Evolutionary conservation across 179 eudicot genomes (phyloP).

Genomic region (Carnegiea gigantea): DNA sequence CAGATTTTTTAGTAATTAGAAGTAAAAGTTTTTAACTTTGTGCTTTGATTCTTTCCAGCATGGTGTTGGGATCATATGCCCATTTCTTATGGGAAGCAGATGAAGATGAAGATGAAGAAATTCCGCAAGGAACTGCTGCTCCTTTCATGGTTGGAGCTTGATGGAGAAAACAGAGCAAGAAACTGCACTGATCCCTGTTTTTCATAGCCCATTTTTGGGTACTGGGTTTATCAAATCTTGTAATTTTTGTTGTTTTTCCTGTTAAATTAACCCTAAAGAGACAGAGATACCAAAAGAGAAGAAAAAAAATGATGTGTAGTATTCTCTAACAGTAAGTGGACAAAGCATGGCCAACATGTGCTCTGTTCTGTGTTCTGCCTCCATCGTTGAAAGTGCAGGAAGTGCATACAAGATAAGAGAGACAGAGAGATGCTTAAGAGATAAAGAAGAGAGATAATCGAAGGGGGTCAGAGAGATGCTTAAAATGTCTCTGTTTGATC

Average conservation of each 20-base stretch:
- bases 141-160: constrained; percentile 39
- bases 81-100: constrained; percentile 45
- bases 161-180: not conserved
- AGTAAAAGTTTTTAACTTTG: not conserved
- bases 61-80: constrained; percentile 45
- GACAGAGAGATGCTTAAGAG: constrained; percentile 7
- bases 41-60: constrained; percentile 22
- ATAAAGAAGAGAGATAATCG: not conserved
- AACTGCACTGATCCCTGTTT: not conserved
- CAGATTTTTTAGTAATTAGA: not conserved
- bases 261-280: not conserved
- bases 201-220: not conserved
- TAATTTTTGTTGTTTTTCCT: not conserved
- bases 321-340: constrained; percentile 11
- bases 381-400: not conserved
- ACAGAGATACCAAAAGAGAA: not conserved
- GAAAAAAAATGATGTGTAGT: not conserved
- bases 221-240: not conserved
- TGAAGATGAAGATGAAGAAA: constrained; percentile 40
- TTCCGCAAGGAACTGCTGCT: constrained; percentile 8
- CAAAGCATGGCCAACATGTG: not conserved
- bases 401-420: not conserved
- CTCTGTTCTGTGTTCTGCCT: not conserved
- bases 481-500: not conserved
- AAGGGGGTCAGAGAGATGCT: not conserved